These are phyloP conservation scores for Sungouiozyma intestinalis DNA, from an alignment of 805 yeast species.

Conservation along the genomic window DNA sequence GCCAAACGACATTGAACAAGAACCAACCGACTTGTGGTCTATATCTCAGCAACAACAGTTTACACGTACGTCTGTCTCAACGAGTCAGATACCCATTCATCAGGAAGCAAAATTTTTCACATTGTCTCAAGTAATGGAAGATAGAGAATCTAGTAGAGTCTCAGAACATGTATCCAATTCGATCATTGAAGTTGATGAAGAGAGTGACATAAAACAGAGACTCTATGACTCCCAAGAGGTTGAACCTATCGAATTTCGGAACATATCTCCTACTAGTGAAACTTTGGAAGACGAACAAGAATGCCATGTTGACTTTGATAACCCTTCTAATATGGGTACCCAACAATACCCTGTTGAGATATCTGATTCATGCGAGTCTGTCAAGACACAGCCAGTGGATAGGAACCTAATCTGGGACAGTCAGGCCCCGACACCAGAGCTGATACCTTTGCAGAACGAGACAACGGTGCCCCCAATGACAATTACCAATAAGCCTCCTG, in stretches of 20 bases:
- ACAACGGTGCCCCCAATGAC: background rate
- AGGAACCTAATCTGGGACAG: background rate
- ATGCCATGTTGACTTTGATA: background rate
- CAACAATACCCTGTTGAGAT: background rate
- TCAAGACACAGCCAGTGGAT: background rate
- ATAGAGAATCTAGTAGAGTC: slow-evolving; percentile 2
- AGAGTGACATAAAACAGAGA: background rate
- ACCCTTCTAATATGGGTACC: background rate
- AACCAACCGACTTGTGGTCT: slow-evolving; percentile 12
- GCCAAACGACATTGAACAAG: slow-evolving; percentile 2
- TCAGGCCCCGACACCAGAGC: background rate
- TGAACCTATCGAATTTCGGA: background rate
- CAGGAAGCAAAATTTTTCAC: slow-evolving; percentile 12
- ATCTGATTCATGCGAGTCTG: background rate
- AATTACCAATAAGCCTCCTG: background rate
- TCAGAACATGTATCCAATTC: slow-evolving; percentile 1
- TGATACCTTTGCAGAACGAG: background rate
- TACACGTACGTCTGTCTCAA: background rate
- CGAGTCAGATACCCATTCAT: background rate
- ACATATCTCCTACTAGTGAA: background rate
- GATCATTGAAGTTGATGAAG: background rate
- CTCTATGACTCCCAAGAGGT: background rate
- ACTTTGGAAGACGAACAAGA: background rate
- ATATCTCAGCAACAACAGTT: slow-evolving; percentile 15
- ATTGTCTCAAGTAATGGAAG: slow-evolving; percentile 23